Base-by-base conservation (phyloP, 1,284 basidiomycete genomes). In the Moesziomyces parantarcticus region DNA sequence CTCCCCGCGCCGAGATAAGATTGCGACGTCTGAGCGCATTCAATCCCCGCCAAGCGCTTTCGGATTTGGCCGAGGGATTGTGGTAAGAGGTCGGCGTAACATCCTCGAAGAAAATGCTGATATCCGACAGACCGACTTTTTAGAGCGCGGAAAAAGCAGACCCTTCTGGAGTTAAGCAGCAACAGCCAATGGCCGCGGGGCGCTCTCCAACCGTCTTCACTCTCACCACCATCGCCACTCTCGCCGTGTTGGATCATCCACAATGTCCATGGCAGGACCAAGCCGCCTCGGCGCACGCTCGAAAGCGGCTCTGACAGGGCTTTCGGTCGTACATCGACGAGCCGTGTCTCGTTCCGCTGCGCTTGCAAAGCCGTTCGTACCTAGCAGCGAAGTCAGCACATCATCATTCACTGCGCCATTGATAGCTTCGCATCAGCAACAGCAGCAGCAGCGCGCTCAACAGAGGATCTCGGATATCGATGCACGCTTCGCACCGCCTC, bases 381-480 rank as follows among this genome's bases (percentile, higher is more conserved):
- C 44, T 3, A 26, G 44, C 11, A 36, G 49, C 21, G n/a, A 54
- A n/a, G n/a, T 41, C 4, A 36, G 36, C 5, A 26, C 52, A 1
- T n/a, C 42, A 14, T 36, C 46, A 9, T 48, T 40, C 14, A 26
- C 50, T 10, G 40, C 48, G 0, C 14, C 41, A 3, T 26, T 60
- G 20, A n/a, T 20, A 29, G 39, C 20, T 26, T 54, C 32, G 42
- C 52, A 3, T 21, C 48, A 5, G 11, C 16, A 16, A 18, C 36
- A 39, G 16, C 36, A 39, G 36, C 69, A 61, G 11, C 50, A 62
- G 18, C 50, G 56, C 41, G 74, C 56, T 39, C 65, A 58, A 5
- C 58, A 63, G 22, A 43, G 56, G 32, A 72, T 76, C 48, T 58
- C 53, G 7, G 45, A 72, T 22, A 45, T 68, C n/a, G 70, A 76